Conservation (phyloP, 1,284 basidiomycete species). For the Fomitopsis pinicola region DNA sequence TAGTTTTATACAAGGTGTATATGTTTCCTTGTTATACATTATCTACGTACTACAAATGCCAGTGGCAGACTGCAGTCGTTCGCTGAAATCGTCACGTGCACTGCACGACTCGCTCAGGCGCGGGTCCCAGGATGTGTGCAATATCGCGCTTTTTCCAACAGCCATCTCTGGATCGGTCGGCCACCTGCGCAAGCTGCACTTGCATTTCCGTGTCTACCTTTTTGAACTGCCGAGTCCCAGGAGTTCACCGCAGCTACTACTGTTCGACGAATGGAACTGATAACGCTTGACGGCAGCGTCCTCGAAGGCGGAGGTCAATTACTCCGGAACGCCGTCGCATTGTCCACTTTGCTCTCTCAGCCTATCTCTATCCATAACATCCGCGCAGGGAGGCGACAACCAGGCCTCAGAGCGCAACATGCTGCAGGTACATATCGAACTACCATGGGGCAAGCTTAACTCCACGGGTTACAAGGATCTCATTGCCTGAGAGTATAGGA, state of each 20-base stretch:
- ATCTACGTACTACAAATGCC: no score
- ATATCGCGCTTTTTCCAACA: no score
- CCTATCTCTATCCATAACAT: conserved; percentile 58
- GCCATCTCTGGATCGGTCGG: no score
- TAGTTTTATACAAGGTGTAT: no score
- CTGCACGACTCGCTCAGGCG: no score
- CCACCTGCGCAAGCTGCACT: no score
- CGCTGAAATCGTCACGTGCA: no score
- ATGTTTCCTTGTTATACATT: no score
- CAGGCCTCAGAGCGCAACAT: conserved; percentile 68
- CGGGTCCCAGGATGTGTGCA: no score
- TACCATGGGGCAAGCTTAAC: neutral
- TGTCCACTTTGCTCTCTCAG: conserved; percentile 54
- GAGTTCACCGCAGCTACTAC: neutral
- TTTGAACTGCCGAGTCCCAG: no score
- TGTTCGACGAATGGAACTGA: neutral
- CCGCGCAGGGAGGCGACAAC: conserved; percentile 46
- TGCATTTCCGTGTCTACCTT: no score
- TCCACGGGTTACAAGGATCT: neutral
- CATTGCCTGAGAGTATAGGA: conserved; percentile 34
- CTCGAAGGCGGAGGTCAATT: conserved; percentile 70
- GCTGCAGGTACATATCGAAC: conserved; percentile 45
- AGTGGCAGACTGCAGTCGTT: no score
- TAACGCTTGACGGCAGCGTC: conserved; percentile 38
- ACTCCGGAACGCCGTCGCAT: conserved; percentile 58